Percentiles rank a stretch among this genome's conserved stretches.
phyloP scores from a whole-genome alignment of 805 yeast species.

The Candida krabiensis region DNA sequence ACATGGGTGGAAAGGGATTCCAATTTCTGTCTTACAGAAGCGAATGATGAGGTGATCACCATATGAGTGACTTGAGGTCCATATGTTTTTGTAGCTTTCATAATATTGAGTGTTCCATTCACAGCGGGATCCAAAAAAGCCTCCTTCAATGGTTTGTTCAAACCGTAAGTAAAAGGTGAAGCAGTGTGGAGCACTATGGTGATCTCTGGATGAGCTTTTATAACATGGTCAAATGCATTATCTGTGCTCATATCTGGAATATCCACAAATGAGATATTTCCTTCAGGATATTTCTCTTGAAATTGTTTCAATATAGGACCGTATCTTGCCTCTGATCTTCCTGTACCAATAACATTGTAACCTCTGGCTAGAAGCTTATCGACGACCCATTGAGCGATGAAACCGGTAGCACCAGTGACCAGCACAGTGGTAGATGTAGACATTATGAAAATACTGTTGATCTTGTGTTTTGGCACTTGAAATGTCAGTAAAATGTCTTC shows the following conservation, averaged over 20 bases:
- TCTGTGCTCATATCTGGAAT: slow-evolving; percentile 33
- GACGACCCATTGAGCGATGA: slow-evolving; percentile 14
- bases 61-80: slow-evolving; percentile 43
- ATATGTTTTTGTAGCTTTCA: slow-evolving; percentile 37
- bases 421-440: no score
- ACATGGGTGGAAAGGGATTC: slow-evolving; percentile 9
- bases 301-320: slow-evolving; percentile 21
- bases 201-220: slow-evolving; percentile 37
- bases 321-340: slow-evolving; percentile 42
- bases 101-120: slow-evolving; percentile 44
- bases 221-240: slow-evolving; percentile 48
- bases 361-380: slow-evolving; percentile 9
- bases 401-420: slow-evolving; percentile 17
- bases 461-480: no score
- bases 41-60: slow-evolving; percentile 52
- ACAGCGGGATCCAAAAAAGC: slow-evolving; percentile 48
- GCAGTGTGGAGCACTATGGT: slow-evolving; percentile 40
- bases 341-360: slow-evolving; percentile 14
- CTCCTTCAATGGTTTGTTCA: slow-evolving; percentile 38
- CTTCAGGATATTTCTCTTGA: slow-evolving; percentile 16
- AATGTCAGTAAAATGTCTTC: no score
- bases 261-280: slow-evolving; percentile 29
- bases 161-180: slow-evolving; percentile 35
- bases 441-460: no score
- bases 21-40: slow-evolving; percentile 37